Evolutionary conservation across 768 basidiomycete species (phyloP), one percentile per base, ranked within the genome.

Genomic region (Cystofilobasidium ferigula): DNA sequence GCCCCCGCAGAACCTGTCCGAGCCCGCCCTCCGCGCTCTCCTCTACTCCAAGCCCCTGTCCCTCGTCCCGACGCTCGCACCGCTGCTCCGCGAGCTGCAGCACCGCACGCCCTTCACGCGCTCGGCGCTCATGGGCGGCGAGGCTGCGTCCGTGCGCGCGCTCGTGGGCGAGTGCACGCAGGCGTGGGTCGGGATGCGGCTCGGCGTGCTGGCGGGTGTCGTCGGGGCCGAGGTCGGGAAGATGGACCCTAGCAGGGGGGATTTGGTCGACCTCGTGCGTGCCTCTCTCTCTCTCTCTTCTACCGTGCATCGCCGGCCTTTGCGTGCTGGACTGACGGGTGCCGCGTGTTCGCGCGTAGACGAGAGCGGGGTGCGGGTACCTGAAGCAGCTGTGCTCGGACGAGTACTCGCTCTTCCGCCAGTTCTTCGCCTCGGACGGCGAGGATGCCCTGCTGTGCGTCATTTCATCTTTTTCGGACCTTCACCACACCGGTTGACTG

Each of bases 301-400:
- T 42, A 40, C 18, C 9, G n/a, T n/a, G n/a, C n/a, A n/a, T n/a
- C n/a, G n/a, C n/a, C n/a, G n/a, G n/a, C n/a, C n/a, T n/a, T n/a
- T n/a, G n/a, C n/a, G n/a, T n/a, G n/a, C n/a, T n/a, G n/a, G n/a
- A n/a, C n/a, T n/a, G n/a, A n/a, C n/a, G n/a, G n/a, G 16, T 24
- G 35, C 7, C 35, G 14, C 16, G 22, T 59, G 34, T 34, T 10
- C 18, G 57, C 18, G 24, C 28, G 24, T 24, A 94, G 91, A 94
- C 94, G 0, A 81, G 90, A 60, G 81, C 88, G 0, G 95, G 95
- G 8, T 97, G 93, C 74, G 85, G 86, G 64, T 95, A 93, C 74
- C 78, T 99, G 58, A 93, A 93, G 72, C 87, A 91, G 47, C 80
- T 94, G 6, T 97, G 92, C 71, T 84, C 83, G 8, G 88, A 90